Evolutionary conservation across 495 filamentous ascomycete species (phyloP), one percentile per base, ranked within the genome.

Genomic region (Penicillium waksmanii): DNA sequence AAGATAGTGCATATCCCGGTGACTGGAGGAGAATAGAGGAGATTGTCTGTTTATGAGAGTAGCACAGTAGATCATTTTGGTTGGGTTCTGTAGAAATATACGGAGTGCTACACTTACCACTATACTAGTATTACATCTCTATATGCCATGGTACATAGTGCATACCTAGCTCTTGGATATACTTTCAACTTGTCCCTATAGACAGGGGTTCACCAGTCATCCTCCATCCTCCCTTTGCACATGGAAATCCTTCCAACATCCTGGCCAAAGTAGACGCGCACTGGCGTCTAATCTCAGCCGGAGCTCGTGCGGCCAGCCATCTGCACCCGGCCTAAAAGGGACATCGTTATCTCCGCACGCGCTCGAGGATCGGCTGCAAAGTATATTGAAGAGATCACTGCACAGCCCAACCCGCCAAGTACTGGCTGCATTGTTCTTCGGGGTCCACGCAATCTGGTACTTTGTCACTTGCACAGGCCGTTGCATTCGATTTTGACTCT

Each of bases 221-320:
- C 27, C 27, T 31, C 27, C 23, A 23, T 23, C 27, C 27, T 38
- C 5, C 36, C 36, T 10, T 38, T 12, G 36, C 36, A 38, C 36
- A 38, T 38, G 36, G 11, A 38, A 38, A 38, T 38, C 36, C 36
- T 38, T 38, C 15, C 11, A 36, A 13, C 36, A 38, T n/a, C 36
- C 36, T 38, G 36, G 11, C 36, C 36, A 38, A 38, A 13, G 36
- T 38, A 38, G 36, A 38, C 36, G 58, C 63, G 63, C 60, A 61
- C 61, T 64, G 66, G 66, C 66, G 66, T 69, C 66, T 69, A 69
- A 68, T 51, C 35, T 35, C 55, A 44, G 49, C 53, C 53, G 35
- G 23, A 43, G 47, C 61, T 61, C 58, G 51, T 62, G 62, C 58
- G 23, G 19, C 18, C 42, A 46, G 21, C 46, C 53, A 57, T 58